Evolutionary conservation across 495 filamentous ascomycete genomes (phyloP).

Genomic region (Articulospora tetracladia): DNA sequence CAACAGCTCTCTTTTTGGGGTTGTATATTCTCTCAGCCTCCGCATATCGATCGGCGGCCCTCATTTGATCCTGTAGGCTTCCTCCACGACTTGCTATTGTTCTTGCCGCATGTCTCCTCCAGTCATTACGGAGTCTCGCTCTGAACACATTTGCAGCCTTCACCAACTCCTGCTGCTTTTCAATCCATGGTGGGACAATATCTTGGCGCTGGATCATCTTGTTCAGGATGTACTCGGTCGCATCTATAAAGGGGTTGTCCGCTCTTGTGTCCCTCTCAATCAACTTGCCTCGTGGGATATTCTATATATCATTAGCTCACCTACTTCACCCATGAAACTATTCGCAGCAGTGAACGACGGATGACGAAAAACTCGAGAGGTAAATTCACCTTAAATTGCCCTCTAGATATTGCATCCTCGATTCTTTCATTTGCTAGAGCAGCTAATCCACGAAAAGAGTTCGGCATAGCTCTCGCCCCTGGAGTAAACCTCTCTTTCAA

Average conservation of each 20-base stretch:
- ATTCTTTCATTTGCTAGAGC: constrained; percentile 91
- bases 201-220: constrained; percentile 97
- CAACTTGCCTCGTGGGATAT: constrained; percentile 77
- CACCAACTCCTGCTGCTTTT: constrained; percentile 91
- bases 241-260: constrained; percentile 88
- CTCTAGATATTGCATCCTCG: constrained; percentile 87
- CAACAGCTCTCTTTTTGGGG: constrained; percentile 40
- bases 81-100: constrained; percentile 79
- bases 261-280: constrained; percentile 76
- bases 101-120: constrained; percentile 80
- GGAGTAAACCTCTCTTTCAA: constrained; percentile 78
- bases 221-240: constrained; percentile 97
- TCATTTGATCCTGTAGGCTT: constrained; percentile 70
- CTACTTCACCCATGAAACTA: background rate
- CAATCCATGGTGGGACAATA: constrained; percentile 83
- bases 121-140: constrained; percentile 69
- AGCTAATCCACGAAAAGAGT: constrained; percentile 71
- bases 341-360: too few relatives aligned
- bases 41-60: constrained; percentile 68
- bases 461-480: constrained; percentile 69
- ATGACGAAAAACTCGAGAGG: background rate
- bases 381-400: constrained; percentile 65
- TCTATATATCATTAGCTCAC: constrained; percentile 20
- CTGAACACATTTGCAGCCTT: constrained; percentile 68
- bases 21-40: constrained; percentile 61